Evolutionary conservation across 805 yeast genomes (phyloP).

Genomic region (Scheffersomyces coipomensis): DNA sequence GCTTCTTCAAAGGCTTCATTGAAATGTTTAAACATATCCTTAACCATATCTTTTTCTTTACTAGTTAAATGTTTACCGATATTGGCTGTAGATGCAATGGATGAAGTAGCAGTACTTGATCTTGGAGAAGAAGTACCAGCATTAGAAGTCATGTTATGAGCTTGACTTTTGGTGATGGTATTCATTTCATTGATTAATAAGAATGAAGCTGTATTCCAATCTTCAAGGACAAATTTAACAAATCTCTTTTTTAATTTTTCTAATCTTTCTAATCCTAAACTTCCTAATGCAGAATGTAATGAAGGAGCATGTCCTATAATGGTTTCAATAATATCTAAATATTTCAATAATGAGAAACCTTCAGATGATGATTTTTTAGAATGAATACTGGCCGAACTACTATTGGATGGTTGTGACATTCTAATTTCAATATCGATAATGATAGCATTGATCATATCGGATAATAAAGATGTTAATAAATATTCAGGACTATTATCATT

Average conservation of each 20-base stretch:
- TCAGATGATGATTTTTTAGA: constrained; percentile 44
- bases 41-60: constrained; percentile 79
- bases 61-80: constrained; percentile 33
- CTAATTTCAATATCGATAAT: constrained; percentile 62
- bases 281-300: constrained; percentile 53
- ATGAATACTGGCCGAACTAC: constrained; percentile 6
- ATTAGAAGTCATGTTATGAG: constrained; percentile 5
- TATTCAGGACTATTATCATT: constrained; percentile 43
- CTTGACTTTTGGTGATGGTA: constrained; percentile 5
- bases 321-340: constrained; percentile 72
- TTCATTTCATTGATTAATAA: constrained; percentile 75
- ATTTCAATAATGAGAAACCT: constrained; percentile 72
- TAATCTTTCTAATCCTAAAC: constrained; percentile 59
- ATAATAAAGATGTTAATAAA: constrained; percentile 62
- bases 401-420: constrained; percentile 30
- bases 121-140: constrained; percentile 1
- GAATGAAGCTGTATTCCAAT: constrained; percentile 80
- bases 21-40: constrained; percentile 81
- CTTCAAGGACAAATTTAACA: constrained; percentile 64
- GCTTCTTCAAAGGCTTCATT: constrained; percentile 82
- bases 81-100: background rate
- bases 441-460: constrained; percentile 78
- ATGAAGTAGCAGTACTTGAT: background rate
- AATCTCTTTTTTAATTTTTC: constrained; percentile 72
- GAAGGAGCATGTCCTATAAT: constrained; percentile 58